phyloP scores from a whole-genome alignment of 805 yeast species.

The Starmerella stellata region DNA sequence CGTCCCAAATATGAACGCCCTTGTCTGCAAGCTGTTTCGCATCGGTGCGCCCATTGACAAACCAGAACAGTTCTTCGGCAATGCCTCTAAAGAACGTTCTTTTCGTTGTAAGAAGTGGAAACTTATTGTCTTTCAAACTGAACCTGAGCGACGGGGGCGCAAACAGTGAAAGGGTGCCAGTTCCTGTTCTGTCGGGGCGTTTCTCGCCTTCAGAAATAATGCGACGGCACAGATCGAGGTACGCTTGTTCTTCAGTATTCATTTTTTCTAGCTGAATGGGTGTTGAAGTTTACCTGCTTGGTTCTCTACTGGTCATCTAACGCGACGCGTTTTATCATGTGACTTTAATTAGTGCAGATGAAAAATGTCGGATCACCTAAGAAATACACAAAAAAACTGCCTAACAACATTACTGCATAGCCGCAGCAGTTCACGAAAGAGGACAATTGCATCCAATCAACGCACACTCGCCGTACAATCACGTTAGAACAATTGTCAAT shows the following conservation, averaged over 20 bases:
- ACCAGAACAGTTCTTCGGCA: constrained; percentile 82
- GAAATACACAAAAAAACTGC: too few species aligned
- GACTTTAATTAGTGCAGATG: constrained; percentile 3
- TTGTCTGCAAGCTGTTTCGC: constrained; percentile 58
- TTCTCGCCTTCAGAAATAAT: constrained; percentile 74
- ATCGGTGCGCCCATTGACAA: constrained; percentile 75
- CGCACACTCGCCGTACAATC: too few species aligned
- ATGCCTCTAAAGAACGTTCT: constrained; percentile 80
- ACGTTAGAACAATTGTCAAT: too few species aligned
- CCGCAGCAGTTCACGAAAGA: too few species aligned
- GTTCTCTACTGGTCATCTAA: neutral
- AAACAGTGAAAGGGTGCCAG: constrained; percentile 78
- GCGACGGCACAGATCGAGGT: constrained; percentile 58
- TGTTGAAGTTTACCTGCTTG: too few species aligned
- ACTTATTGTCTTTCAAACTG: constrained; percentile 46
- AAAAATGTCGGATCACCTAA: too few species aligned
- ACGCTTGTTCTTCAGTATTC: constrained; percentile 55
- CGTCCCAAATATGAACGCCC: constrained; percentile 98
- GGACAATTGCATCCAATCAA: too few species aligned
- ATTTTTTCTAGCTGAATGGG: too few species aligned
- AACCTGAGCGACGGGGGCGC: constrained; percentile 94
- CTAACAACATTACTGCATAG: too few species aligned
- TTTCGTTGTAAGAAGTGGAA: constrained; percentile 86
- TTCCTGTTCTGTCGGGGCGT: constrained; percentile 93
- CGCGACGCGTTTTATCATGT: constrained; percentile 2